Evolutionary conservation across 306 rosid genomes (phyloP).

Genomic region (Medicago truncatula): MtrunA17r5.0-ANR NC_053044.1:24162001-24162500

Average conservation of each 20-base stretch:
- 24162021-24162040: too few species aligned
- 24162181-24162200: not conserved
- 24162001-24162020: too few species aligned
- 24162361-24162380: slow-evolving; percentile 15
- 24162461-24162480: not conserved
- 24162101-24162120: too few species aligned
- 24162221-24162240: slow-evolving; percentile 53
- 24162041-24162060: too few species aligned
- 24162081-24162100: too few species aligned
- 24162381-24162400: not conserved
- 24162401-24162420: not conserved
- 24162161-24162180: not conserved
- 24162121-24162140: too few species aligned
- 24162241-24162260: slow-evolving; percentile 63
- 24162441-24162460: not conserved
- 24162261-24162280: slow-evolving; percentile 76
- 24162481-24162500: not conserved
- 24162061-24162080: too few species aligned
- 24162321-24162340: slow-evolving; percentile 73
- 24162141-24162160: too few species aligned
- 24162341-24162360: slow-evolving; percentile 14
- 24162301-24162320: slow-evolving; percentile 95
- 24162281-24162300: slow-evolving; percentile 74
- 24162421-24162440: not conserved
- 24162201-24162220: not conserved